Conservation (phyloP, 2,329 filamentous ascomycete genomes). For the Ambrosiella xylebori region DNA sequence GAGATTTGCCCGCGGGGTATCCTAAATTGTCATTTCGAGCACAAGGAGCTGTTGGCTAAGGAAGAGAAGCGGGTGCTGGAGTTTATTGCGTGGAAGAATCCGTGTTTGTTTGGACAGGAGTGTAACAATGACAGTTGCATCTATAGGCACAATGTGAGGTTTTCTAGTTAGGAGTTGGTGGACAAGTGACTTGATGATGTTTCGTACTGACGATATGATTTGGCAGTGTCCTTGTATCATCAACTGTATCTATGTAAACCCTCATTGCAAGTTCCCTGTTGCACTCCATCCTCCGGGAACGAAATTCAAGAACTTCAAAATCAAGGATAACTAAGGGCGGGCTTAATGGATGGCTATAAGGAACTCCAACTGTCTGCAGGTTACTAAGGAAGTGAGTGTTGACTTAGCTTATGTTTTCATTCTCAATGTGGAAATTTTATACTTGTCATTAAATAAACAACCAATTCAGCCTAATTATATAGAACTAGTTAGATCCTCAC, state of each 20-base stretch:
- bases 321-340: background rate
- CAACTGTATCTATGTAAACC: conserved; percentile 26
- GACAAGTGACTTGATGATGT: background rate
- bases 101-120: conserved; percentile 39
- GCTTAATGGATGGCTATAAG: too few species aligned
- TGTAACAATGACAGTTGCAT: conserved; percentile 41
- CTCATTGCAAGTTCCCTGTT: conserved; percentile 3
- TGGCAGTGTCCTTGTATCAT: conserved; percentile 35
- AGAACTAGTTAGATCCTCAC: too few species aligned
- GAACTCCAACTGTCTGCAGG: too few species aligned
- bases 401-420: too few species aligned
- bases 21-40: conserved; percentile 36
- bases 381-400: too few species aligned
- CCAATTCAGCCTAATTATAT: too few species aligned
- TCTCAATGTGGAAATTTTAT: too few species aligned
- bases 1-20: conserved; percentile 37
- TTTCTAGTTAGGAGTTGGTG: background rate
- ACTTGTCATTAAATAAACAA: too few species aligned
- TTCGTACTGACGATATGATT: conserved; percentile 7
- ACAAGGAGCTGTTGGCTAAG: conserved; percentile 33
- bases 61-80: conserved; percentile 41
- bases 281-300: conserved; percentile 4
- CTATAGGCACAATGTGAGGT: conserved; percentile 45
- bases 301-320: background rate
- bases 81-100: conserved; percentile 38